Conservation (phyloP, 768 basidiomycete genomes). For the Suillus subluteus region DNA sequence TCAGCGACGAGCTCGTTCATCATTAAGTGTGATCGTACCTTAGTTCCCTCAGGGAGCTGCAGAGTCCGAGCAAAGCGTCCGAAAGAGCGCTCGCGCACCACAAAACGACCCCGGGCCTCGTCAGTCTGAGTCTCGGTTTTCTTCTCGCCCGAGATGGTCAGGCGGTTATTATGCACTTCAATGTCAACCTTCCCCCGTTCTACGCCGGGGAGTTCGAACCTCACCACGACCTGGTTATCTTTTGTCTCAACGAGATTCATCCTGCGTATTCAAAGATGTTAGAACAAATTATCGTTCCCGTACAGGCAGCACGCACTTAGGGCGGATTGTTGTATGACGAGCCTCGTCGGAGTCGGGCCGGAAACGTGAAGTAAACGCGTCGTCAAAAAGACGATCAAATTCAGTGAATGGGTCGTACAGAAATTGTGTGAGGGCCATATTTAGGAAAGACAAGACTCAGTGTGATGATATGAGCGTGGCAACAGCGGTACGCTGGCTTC, state of each 20-base stretch:
- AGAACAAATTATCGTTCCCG: accelerated
- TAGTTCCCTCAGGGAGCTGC: conserved; percentile 49
- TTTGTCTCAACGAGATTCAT: conserved; percentile 52
- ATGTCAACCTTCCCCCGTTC: conserved; percentile 51
- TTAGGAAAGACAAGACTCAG: not conserved
- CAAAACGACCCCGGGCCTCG: conserved; percentile 36
- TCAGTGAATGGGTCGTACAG: conserved; percentile 48
- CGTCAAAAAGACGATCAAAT: conserved; percentile 49
- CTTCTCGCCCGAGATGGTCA: conserved; percentile 52
- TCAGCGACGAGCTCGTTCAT: not conserved
- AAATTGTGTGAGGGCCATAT: conserved; percentile 33
- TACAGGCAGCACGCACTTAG: conserved; percentile 23
- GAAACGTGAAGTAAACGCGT: conserved; percentile 33
- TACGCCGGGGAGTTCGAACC: conserved; percentile 60
- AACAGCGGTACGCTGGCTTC: not conserved
- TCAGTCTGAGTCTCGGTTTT: conserved; percentile 30
- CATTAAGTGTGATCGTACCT: conserved; percentile 33
- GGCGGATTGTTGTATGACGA: conserved; percentile 15
- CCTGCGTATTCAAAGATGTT: conserved; percentile 21
- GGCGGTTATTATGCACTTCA: conserved; percentile 47
- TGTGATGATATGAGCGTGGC: not conserved
- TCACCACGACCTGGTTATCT: conserved; percentile 48
- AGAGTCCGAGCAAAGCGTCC: conserved; percentile 51
- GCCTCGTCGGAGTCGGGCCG: conserved; percentile 6
- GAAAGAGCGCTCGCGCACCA: conserved; percentile 46